Evolutionary conservation across 2,329 filamentous ascomycete genomes (phyloP), one percentile per base, ranked within the genome.

Genomic region (Fusarium brevicatenulatum): DNA sequence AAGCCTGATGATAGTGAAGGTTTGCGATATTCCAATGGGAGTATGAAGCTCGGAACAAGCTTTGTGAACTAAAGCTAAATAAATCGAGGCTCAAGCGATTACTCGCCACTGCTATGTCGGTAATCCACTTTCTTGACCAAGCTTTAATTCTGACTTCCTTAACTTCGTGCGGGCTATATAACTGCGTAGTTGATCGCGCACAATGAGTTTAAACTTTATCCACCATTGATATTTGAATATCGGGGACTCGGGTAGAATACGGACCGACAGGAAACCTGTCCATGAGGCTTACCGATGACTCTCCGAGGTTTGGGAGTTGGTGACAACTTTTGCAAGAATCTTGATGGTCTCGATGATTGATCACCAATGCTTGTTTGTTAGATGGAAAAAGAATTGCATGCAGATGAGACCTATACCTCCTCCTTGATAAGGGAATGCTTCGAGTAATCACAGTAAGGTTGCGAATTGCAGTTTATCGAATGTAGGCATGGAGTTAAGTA

Each of bases 1-100:
- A 46, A 25, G 11, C 5, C 28, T 46, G 5, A 28, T 28, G 8
- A 13, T 7, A 19, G 23, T 9, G 5, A 3, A 19, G 19, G 25
- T 19, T 28, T 13, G 10, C 7, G 1, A 25, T 13, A 13, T 19
- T 13, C 11, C 1, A 28, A 5, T 46, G 18, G 1, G 18, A 5
- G 2, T 4, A 15, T 10, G 12, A 21, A 28, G 43, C 0, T 9
- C 21, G 1, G 12, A 21, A 46, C 4, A 28, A 4, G 4, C 8
- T 28, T 46, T 28, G 4, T 25, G 4, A 25, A 25, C 25, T 25
- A 25, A 25, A 25, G 25, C 28, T 9, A 3, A 4, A 19, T 9
- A 3, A 4, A 19, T 28, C 5, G 11, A 19, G 23, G 2, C 25
- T 1, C 10, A 9, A 28, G 5, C 4, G 8, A 46, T 5, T 46